Evolutionary conservation across 2,329 filamentous ascomycete genomes (phyloP), one percentile per base, ranked within the genome.

Genomic region (Cladosporium colombiae): DNA sequence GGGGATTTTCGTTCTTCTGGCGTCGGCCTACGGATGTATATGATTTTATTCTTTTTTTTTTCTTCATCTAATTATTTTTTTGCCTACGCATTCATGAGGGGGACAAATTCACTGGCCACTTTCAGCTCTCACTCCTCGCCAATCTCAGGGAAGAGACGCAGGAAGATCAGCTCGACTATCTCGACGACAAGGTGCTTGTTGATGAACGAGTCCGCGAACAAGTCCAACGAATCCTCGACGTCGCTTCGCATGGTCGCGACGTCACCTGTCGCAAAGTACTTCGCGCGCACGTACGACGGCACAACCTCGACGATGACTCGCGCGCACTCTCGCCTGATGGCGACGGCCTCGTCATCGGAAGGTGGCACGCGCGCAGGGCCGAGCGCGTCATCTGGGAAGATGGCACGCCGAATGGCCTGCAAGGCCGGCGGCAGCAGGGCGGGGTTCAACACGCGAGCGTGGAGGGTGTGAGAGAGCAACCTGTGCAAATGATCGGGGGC

Each of bases 171-270:
- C 79, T 99, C 95, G 37, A 98, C 80, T 57, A 95, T 83, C 53
- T 87, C 84, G 74, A 96, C 97, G 71, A 97, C 81, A 35, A 98
- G 81, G 79, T 97, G 93, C 80, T 93, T 96, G 80, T 99, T 99
- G 79, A 93, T 90, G 79, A 97, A 97, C 61, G 85, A 83, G 78
- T 97, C 93, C 18, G 86, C 86, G 70, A 97, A 89, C 44, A 97
- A 89, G 72, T 90, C 87, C 56, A 98, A 82, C 37, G 62, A 67
- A 27, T 81, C 80, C 63, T 81, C 81, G 29, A 85, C 79, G 68
- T 84, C 80, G 73, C 53, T 87, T 78, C 66, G 59, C 72, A 75
- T 73, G 27, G 62, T 23, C 21, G 65, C 67, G 13, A 64, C n/a
- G 40, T 75, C 70, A 8, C 59, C 58, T 5, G 76, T 75, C 62